Conservation (phyloP, 257 asterid genomes). For the Primulina huaijiensis region DNA sequence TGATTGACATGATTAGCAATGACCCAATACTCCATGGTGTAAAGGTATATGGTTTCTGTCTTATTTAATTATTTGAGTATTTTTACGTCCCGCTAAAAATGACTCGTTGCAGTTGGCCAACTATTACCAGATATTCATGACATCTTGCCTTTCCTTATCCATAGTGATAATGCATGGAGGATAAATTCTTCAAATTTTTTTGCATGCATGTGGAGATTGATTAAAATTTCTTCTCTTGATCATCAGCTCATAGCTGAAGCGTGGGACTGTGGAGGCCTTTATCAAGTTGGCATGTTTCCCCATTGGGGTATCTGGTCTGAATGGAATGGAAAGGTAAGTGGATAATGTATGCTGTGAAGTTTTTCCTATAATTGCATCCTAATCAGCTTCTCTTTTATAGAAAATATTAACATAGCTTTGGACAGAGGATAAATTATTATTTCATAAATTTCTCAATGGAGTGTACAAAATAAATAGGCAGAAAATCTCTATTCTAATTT, state of each 20-base stretch:
- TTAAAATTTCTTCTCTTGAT: slow-evolving; percentile 19
- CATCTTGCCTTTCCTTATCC: too few relatives aligned
- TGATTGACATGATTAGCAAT: slow-evolving; percentile 89
- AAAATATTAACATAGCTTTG: background rate
- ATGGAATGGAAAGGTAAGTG: slow-evolving; percentile 96
- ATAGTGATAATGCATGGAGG: too few relatives aligned
- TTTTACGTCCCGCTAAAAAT: background rate
- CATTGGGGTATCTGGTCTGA: slow-evolving; percentile 99
- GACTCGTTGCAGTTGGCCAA: slow-evolving; percentile 9
- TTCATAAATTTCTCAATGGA: too few relatives aligned
- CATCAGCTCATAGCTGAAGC: slow-evolving; percentile 95
- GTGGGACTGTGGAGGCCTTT: slow-evolving; percentile 99
- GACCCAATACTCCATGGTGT: slow-evolving; percentile 89
- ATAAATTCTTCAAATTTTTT: slow-evolving; percentile 10
- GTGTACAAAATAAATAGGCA: too few relatives aligned
- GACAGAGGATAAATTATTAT: too few relatives aligned
- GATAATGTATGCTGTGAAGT: slow-evolving; percentile 19
- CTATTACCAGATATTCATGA: background rate
- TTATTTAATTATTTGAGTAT: background rate
- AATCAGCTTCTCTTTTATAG: slow-evolving; percentile 12
- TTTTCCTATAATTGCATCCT: slow-evolving; percentile 18
- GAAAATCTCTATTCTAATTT: too few relatives aligned
- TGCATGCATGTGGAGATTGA: slow-evolving; percentile 8
- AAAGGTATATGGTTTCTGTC: slow-evolving; percentile 47
- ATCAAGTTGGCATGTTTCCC: slow-evolving; percentile 93